phyloP scores from a whole-genome alignment of 768 basidiomycete species.

The Lactifluus volemus region DNA sequence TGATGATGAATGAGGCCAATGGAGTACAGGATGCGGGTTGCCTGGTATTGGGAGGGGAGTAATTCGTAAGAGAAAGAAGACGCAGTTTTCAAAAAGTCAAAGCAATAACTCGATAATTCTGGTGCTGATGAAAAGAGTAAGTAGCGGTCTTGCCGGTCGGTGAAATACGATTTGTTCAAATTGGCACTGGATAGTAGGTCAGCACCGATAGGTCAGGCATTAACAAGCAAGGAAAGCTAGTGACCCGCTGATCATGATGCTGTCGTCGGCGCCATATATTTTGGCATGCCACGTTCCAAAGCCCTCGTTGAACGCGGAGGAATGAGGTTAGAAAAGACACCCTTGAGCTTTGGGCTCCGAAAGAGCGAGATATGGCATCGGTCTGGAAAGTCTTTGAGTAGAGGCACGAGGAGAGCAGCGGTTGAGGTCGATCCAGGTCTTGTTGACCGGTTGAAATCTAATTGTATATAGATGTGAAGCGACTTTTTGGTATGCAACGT shows the following conservation, averaged over 20 bases:
- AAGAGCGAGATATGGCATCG: conserved; percentile 77
- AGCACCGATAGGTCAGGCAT: not conserved
- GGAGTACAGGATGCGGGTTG: conserved; percentile 35
- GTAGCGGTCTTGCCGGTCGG: conserved; percentile 92
- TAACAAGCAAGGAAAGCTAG: conserved; percentile 26
- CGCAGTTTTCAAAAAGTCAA: conserved; percentile 61
- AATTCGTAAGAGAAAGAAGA: conserved; percentile 66
- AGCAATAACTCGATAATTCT: conserved; percentile 71
- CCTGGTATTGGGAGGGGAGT: conserved; percentile 23
- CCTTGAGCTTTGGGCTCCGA: conserved; percentile 76
- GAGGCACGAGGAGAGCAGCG: conserved; percentile 57
- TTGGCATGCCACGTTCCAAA: conserved; percentile 99
- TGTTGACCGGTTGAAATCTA: conserved; percentile 77
- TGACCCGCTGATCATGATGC: conserved; percentile 89
- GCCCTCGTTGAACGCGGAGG: conserved; percentile 92
- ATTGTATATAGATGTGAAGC: conserved; percentile 60
- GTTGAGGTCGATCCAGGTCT: conserved; percentile 66
- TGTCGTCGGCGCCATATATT: conserved; percentile 87
- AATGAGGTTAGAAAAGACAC: conserved; percentile 63
- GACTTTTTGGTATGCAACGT: conserved; percentile 50
- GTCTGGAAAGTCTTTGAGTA: conserved; percentile 61
- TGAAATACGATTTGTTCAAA: conserved; percentile 87
- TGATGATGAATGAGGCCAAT: conserved; percentile 56
- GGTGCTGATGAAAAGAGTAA: conserved; percentile 58
- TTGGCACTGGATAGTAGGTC: conserved; percentile 61